Evolutionary conservation across 2,329 filamentous ascomycete species (phyloP), one percentile per base, ranked within the genome.

Genomic region (Pyricularia sp.): DNA sequence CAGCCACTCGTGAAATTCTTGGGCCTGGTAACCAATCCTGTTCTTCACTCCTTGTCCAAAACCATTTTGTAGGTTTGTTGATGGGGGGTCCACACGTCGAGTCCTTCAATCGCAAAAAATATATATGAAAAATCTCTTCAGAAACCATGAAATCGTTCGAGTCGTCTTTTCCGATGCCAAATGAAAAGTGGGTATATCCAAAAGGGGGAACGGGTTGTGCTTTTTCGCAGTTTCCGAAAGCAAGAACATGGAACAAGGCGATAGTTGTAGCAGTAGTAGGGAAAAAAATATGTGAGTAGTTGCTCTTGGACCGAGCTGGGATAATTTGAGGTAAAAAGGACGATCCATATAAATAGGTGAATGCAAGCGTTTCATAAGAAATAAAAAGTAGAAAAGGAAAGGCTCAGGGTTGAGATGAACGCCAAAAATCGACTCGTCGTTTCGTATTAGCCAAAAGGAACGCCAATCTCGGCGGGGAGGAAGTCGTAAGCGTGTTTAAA

Each of bases 171-270:
- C 62, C 40, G 40, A 40, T 28, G 26, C 35, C 40, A 28, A 40
- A 62, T 30, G 12, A 33, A 30, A 30, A 64, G 63, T 66, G 67
- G 68, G 68, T 69, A 69, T 69, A 66, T 66, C 68, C 64, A 64
- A 67, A 66, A 53, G 40, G 62, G 40, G 62, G 8, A 49, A 44
- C 33, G 40, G 10, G 60, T 35, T 62, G 12, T 62, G 60, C 60
- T 62, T 62, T 62, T 62, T 26, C 31, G 19, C 22, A 62, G 66
- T 66, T 66, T 66, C 66, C 66, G 62, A 65, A 67, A 59, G 59
- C 65, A 64, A 53, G 49, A 35, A 24, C 57, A 55, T 31, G 53
- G 35, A 13, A 57, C 4, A 31, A 44, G n/a, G 30, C 7, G 31
- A 16, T 8, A 24, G 13, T 33, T 55, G 26, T 62, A 44, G 19